Evolutionary conservation across 2,329 filamentous ascomycete genomes (phyloP).

Genomic region (Arthrobotrys sphaeroides): DNA sequence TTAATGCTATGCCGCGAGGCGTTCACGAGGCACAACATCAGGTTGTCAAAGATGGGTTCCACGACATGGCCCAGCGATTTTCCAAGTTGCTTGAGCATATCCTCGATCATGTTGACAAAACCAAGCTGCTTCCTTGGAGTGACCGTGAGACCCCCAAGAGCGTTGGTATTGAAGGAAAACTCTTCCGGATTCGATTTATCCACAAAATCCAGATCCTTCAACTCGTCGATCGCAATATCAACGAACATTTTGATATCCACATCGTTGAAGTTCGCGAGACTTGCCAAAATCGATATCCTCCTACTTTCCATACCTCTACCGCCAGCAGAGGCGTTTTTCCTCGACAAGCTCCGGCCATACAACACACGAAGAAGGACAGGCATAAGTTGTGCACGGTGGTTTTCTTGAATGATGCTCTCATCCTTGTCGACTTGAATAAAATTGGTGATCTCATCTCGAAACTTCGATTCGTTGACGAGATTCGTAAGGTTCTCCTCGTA

Average conservation of each 20-base stretch:
- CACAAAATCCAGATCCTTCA: conserved; percentile 71
- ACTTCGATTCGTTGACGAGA: conserved; percentile 86
- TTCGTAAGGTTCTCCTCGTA: conserved; percentile 89
- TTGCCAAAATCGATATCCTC: conserved; percentile 76
- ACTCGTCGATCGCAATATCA: conserved; percentile 78
- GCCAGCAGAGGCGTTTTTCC: conserved; percentile 77
- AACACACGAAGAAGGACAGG: conserved; percentile 86
- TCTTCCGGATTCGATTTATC: conserved; percentile 66
- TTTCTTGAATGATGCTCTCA: conserved; percentile 73
- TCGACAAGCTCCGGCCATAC: conserved; percentile 87
- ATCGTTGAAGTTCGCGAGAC: conserved; percentile 78
- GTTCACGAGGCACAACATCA: conserved; percentile 71
- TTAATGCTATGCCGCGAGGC: conserved; percentile 68
- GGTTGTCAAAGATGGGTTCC: conserved; percentile 75
- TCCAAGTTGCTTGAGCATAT: conserved; percentile 85
- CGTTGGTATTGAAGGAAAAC: conserved; percentile 27
- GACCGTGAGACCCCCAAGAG: conserved; percentile 70
- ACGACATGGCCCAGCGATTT: conserved; percentile 75
- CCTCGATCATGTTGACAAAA: conserved; percentile 88
- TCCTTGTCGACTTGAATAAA: conserved; percentile 78
- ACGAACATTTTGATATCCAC: conserved; percentile 83
- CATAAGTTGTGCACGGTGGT: conserved; percentile 78
- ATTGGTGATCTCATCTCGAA: conserved; percentile 91
- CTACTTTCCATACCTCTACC: conserved; percentile 83
- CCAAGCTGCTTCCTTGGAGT: conserved; percentile 83